phyloP scores from a whole-genome alignment of 306 rosid genomes.

The Begonia loranthoides region DNA sequence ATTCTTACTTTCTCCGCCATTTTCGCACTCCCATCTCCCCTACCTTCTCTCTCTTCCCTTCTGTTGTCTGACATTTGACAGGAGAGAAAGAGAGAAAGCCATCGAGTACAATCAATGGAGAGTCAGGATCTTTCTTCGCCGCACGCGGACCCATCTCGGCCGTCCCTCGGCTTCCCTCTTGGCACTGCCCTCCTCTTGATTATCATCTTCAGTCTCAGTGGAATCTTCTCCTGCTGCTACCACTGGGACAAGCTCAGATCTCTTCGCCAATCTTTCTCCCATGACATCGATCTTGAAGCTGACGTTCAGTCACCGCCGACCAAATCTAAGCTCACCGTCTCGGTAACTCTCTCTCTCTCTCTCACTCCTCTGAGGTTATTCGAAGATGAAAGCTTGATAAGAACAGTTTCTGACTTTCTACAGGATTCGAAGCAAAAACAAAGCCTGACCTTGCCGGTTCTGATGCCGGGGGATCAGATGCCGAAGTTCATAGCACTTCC shows the following conservation, averaged over 20 bases:
- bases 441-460: slow-evolving; percentile 53
- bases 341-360: slow-evolving; percentile 18
- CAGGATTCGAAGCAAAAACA: slow-evolving; percentile 30
- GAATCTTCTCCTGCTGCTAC: slow-evolving; percentile 92
- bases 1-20: not conserved
- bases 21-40: not conserved
- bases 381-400: not conserved
- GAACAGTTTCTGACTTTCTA: not conserved
- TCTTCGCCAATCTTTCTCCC: slow-evolving; percentile 35
- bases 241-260: slow-evolving; percentile 94
- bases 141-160: slow-evolving; percentile 61
- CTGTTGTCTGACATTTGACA: slow-evolving; percentile 28
- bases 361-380: not conserved
- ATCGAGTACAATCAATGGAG: slow-evolving; percentile 33
- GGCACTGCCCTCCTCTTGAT: slow-evolving; percentile 84
- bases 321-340: slow-evolving; percentile 23
- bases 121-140: slow-evolving; percentile 51
- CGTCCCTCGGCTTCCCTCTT: slow-evolving; percentile 82
- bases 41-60: not conserved
- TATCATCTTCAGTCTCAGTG: slow-evolving; percentile 81
- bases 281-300: slow-evolving; percentile 8
- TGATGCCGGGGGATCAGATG: slow-evolving; percentile 78
- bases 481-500: slow-evolving; percentile 92
- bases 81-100: slow-evolving; percentile 6
- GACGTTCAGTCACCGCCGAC: slow-evolving; percentile 25